These are phyloP conservation scores for Chalciporus sp. DNA, from an alignment of 1,284 basidiomycete genomes.

Conservation along the genomic window DNA sequence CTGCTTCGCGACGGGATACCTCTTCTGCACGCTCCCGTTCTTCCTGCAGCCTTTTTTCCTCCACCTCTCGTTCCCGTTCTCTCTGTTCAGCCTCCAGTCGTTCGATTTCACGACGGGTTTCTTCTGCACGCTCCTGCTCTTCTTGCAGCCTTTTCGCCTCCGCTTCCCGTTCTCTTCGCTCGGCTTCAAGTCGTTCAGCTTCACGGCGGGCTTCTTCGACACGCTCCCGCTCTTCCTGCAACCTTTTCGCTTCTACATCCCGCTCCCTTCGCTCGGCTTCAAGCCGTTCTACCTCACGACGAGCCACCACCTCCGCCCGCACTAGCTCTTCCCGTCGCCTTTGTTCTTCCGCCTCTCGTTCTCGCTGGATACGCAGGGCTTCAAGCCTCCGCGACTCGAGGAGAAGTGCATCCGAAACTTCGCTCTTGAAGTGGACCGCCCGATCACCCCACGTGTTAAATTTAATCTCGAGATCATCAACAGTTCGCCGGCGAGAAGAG, in stretches of 20 bases:
- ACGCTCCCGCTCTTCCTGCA: conserved; percentile 33
- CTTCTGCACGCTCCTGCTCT: conserved; percentile 29
- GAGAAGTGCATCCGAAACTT: conserved; percentile 39
- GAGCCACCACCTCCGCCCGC: conserved; percentile 30
- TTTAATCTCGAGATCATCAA: conserved; percentile 53
- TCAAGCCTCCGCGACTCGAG: conserved; percentile 39
- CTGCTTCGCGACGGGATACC: conserved; percentile 25
- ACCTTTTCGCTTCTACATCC: conserved; percentile 34
- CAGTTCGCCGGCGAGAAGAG: conserved; percentile 45
- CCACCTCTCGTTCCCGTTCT: conserved; percentile 32
- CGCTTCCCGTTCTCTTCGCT: conserved; percentile 22
- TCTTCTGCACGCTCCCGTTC: conserved; percentile 32
- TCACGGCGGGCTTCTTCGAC: conserved; percentile 28
- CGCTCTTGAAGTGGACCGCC: conserved; percentile 39
- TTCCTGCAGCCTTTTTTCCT: conserved; percentile 35
- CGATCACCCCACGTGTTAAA: conserved; percentile 52
- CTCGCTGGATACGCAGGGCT: conserved; percentile 19
- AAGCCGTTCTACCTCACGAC: conserved; percentile 17
- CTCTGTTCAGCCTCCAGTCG: conserved; percentile 27
- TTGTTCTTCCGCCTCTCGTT: conserved; percentile 34
- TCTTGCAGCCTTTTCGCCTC: conserved; percentile 36
- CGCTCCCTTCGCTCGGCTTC: conserved; percentile 28
- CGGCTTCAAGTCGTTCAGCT: conserved; percentile 27
- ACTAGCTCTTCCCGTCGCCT: conserved; percentile 34
- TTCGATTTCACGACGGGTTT: conserved; percentile 25